Conservation (phyloP, 169 alveolate species). For the Plasmodium adleri region DNA sequence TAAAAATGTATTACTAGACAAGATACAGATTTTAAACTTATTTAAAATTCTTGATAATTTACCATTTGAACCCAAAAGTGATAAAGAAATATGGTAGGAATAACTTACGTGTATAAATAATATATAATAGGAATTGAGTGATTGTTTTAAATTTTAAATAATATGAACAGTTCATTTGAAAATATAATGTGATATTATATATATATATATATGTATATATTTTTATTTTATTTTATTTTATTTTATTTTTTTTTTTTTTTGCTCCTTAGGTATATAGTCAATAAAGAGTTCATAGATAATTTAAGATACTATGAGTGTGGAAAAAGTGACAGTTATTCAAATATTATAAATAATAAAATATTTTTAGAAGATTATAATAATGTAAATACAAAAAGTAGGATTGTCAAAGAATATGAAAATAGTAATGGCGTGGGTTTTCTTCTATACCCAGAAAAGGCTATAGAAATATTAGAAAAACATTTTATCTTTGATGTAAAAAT, state of each 20-base stretch:
- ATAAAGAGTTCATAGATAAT: conserved; percentile 68
- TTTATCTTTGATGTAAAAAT: conserved; percentile 41
- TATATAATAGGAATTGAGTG: not conserved
- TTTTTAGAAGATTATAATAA: conserved; percentile 35
- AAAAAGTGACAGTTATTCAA: conserved; percentile 5
- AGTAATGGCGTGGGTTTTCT: conserved; percentile 42
- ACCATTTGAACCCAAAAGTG: conserved; percentile 64
- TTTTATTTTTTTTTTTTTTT: not conserved
- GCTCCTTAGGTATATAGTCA: conserved; percentile 31
- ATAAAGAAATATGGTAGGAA: conserved; percentile 50
- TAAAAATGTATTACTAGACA: conserved; percentile 42
- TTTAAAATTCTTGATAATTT: conserved; percentile 58
- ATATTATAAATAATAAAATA: conserved; percentile 35
- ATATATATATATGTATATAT: not conserved
- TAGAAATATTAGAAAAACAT: conserved; percentile 59
- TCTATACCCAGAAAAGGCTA: conserved; percentile 61
- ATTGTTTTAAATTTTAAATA: not conserved
- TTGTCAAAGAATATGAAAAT: conserved; percentile 54
- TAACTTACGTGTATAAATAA: not conserved
- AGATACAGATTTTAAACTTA: conserved; percentile 51
- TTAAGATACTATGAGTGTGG: conserved; percentile 50
- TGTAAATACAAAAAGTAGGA: conserved; percentile 41
- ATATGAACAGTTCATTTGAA: not conserved
- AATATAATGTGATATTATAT: not conserved
- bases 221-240: not conserved